A percentile compares a stretch with the other conserved stretches of the same genome.
Conservation (phyloP, 1,284 basidiomycete genomes). For the Grifola frondosa region DNA sequence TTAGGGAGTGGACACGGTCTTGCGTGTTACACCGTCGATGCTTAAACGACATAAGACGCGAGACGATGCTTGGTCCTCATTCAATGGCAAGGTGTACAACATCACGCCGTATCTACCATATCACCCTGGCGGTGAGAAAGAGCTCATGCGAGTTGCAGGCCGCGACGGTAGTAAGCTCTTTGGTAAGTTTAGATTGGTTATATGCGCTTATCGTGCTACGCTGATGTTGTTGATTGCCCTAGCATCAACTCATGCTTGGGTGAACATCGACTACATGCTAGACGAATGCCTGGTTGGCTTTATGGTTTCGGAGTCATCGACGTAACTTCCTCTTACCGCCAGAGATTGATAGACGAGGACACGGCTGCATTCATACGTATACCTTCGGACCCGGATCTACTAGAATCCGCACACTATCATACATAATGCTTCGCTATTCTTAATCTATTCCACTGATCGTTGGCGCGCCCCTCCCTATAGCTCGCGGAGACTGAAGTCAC, state of each 20-base stretch:
- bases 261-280: constrained; percentile 92
- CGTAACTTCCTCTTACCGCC: too few relatives aligned
- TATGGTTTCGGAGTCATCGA: constrained; percentile 56
- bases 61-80: constrained; percentile 93
- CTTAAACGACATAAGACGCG: constrained; percentile 80
- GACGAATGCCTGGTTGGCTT: constrained; percentile 91
- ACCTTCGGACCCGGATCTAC: not conserved
- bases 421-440: not conserved
- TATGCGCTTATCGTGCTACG: constrained; percentile 37
- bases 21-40: constrained; percentile 81
- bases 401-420: not conserved
- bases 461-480: too few relatives aligned
- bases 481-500: not conserved
- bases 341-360: too few relatives aligned
- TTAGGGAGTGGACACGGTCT: constrained; percentile 63
- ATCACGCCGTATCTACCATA: constrained; percentile 90
- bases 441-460: not conserved
- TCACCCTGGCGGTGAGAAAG: constrained; percentile 93
- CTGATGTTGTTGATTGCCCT: not conserved
- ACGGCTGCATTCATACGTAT: not conserved
- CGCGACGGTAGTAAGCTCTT: constrained; percentile 94
- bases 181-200: constrained; percentile 51
- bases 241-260: constrained; percentile 75
- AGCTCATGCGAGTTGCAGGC: constrained; percentile 95
- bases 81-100: constrained; percentile 96